These are phyloP conservation scores for Leishmania martiniquensis DNA, from an alignment of 208 protist species.

Conservation along the genomic window DNA sequence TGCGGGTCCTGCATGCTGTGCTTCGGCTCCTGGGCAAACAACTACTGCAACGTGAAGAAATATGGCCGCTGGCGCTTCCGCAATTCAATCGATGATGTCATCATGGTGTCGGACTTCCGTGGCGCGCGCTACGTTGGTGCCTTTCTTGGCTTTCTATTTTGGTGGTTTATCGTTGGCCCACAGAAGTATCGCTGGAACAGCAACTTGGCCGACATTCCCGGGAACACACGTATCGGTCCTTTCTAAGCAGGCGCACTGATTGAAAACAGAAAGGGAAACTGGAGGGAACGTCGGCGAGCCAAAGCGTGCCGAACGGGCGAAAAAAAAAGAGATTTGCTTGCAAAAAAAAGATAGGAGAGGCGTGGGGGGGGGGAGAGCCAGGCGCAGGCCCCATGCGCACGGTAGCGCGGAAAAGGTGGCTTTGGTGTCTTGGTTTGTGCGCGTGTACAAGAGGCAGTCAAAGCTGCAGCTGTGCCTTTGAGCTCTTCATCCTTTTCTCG, in stretches of 20 bases:
- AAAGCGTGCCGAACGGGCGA: neutral
- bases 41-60: conserved; percentile 85
- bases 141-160: conserved; percentile 79
- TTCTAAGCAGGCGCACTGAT: conserved; percentile 40
- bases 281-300: neutral
- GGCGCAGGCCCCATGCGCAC: neutral
- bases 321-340: neutral
- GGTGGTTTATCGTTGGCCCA: conserved; percentile 86
- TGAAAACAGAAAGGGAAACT: no score
- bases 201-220: conserved; percentile 77
- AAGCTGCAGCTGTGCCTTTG: neutral
- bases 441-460: neutral
- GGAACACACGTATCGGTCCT: conserved; percentile 76
- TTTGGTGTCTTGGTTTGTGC: neutral
- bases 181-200: conserved; percentile 85
- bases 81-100: conserved; percentile 86
- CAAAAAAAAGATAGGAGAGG: neutral
- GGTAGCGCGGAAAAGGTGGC: neutral
- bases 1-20: conserved; percentile 74
- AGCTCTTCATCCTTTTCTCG: neutral
- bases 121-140: conserved; percentile 75
- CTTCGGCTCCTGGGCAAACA: conserved; percentile 88
- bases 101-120: conserved; percentile 86
- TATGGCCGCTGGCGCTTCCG: conserved; percentile 88
- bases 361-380: neutral